Evolutionary conservation across 257 asterid genomes (phyloP).

Genomic region (Solanum dulcamara): DNA sequence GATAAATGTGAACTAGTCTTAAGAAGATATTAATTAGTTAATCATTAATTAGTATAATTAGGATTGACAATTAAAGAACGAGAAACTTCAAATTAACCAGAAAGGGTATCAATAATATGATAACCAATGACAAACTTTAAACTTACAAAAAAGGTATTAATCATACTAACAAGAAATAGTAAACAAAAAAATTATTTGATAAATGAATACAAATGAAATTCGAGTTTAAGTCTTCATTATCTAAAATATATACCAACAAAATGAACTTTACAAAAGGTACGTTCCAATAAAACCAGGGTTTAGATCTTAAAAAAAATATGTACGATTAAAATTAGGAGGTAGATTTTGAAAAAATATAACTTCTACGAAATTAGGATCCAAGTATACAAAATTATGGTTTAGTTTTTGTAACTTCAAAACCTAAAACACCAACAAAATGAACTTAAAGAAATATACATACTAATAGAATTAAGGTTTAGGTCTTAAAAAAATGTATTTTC

Average conservation of each 20-base stretch:
- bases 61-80: background rate
- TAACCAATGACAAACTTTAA: background rate
- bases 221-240: background rate
- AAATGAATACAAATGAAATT: background rate
- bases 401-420: background rate
- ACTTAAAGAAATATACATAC: too few relatives aligned
- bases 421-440: background rate
- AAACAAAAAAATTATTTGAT: background rate
- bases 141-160: background rate
- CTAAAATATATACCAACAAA: background rate
- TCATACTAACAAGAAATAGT: background rate
- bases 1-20: background rate
- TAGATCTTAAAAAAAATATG: background rate
- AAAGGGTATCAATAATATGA: background rate
- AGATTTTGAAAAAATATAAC: too few relatives aligned
- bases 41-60: too few relatives aligned
- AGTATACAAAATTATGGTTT: background rate
- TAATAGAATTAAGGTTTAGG: too few relatives aligned
- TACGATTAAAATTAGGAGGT: background rate
- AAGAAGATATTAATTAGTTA: background rate
- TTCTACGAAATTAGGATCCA: too few relatives aligned
- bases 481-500: too few relatives aligned
- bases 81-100: background rate
- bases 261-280: background rate
- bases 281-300: too few relatives aligned